phyloP scores from a whole-genome alignment of 306 rosid species.

The Casuarina glauca region DNA sequence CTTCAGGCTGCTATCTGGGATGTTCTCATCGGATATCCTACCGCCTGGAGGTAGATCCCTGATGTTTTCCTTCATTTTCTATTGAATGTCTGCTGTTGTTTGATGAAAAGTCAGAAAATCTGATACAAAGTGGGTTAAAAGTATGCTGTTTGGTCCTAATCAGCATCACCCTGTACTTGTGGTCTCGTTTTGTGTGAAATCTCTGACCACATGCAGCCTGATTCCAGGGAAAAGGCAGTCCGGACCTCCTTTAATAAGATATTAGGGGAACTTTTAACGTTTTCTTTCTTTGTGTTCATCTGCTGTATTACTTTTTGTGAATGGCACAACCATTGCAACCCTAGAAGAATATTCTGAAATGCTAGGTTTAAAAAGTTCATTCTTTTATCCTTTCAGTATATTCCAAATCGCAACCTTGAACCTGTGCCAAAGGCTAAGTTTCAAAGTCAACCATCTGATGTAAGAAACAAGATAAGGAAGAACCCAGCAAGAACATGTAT shows the following conservation, averaged over 20 bases:
- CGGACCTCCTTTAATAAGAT: neutral
- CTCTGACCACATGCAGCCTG: too few relatives aligned
- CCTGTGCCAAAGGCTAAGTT: neutral
- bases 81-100: too few relatives aligned
- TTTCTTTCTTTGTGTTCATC: neutral
- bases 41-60: neutral
- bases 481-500: neutral
- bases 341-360: neutral
- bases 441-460: neutral
- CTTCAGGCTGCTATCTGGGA: neutral
- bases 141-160: too few relatives aligned
- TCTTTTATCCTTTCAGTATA: neutral
- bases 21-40: neutral
- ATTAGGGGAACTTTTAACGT: neutral
- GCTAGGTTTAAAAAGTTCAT: neutral
- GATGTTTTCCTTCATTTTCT: too few relatives aligned
- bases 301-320: neutral
- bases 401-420: neutral
- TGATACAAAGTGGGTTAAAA: too few relatives aligned
- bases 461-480: neutral
- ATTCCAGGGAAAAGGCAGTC: too few relatives aligned
- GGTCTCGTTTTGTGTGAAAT: too few relatives aligned
- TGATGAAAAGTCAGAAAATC: too few relatives aligned
- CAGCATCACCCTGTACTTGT: too few relatives aligned
- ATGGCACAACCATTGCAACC: neutral